These are phyloP conservation scores for Lasiodiplodia theobromae DNA, from an alignment of 2,329 filamentous ascomycete species.

Conservation along the genomic window DNA sequence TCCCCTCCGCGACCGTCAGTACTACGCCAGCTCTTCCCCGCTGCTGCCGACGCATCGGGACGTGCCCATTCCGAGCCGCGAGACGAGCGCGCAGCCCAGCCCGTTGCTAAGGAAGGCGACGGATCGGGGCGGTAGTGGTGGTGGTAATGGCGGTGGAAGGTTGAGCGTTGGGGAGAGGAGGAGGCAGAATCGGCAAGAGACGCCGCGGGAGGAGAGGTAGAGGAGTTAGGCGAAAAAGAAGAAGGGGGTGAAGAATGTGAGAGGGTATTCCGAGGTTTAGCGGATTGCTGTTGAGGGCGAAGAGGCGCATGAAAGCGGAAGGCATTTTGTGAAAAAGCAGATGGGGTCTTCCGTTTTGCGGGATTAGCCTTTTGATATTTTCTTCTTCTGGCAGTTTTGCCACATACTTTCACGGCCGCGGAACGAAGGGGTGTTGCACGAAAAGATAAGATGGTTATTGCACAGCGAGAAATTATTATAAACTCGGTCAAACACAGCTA, in stretches of 20 bases:
- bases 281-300: background rate
- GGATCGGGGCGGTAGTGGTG: slow-evolving; percentile 23
- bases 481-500: background rate
- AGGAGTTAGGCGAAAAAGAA: background rate
- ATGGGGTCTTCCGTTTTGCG: background rate
- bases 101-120: slow-evolving; percentile 45
- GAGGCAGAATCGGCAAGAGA: background rate
- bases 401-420: background rate
- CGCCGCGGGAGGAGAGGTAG: background rate
- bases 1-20: background rate
- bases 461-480: background rate
- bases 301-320: background rate
- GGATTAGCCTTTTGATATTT: background rate
- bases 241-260: background rate
- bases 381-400: background rate
- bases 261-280: background rate
- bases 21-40: slow-evolving; percentile 29
- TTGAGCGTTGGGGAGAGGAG: background rate
- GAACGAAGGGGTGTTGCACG: background rate
- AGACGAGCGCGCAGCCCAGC: slow-evolving; percentile 35
- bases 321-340: background rate
- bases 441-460: background rate
- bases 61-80: slow-evolving; percentile 35
- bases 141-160: background rate
- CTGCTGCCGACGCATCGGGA: slow-evolving; percentile 32